Conservation (phyloP, 495 filamentous ascomycete genomes). For the Aspergillus haitiensis region DNA sequence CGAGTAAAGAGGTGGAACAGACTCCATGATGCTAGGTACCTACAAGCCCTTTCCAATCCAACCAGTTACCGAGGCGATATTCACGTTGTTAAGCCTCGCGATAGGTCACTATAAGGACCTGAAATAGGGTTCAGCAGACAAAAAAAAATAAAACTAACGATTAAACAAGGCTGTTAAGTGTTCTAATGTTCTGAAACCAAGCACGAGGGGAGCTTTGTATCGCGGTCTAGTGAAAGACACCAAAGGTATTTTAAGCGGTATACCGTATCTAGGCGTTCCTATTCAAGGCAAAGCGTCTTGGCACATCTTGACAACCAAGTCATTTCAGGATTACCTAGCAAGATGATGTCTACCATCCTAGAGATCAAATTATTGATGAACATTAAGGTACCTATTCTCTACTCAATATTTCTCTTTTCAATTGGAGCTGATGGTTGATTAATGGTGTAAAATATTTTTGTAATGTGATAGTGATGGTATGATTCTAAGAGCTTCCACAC, state of each 20-base stretch:
- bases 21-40: slow-evolving; percentile 37
- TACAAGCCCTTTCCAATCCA: slow-evolving; percentile 7
- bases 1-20: slow-evolving; percentile 47
- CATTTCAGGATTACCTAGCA: neutral
- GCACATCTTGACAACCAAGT: too few relatives aligned
- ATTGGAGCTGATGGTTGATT: too few relatives aligned
- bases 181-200: neutral
- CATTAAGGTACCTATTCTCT: neutral
- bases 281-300: neutral
- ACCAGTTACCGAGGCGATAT: neutral
- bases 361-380: neutral
- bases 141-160: slow-evolving; percentile 1
- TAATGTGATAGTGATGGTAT: neutral
- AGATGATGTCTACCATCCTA: neutral
- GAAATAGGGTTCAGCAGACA: slow-evolving; percentile 1
- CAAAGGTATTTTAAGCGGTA: slow-evolving; percentile 16
- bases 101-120: neutral
- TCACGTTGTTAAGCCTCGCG: neutral
- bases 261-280: neutral
- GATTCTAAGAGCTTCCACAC: neutral
- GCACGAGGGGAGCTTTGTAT: slow-evolving; percentile 4
- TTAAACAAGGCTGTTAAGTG: slow-evolving; percentile 10
- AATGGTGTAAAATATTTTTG: too few relatives aligned
- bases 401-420: too few relatives aligned
- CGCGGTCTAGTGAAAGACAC: neutral